Evolutionary conservation across 305 asterid species (phyloP).

Genomic region (Ajuga reptans): DNA sequence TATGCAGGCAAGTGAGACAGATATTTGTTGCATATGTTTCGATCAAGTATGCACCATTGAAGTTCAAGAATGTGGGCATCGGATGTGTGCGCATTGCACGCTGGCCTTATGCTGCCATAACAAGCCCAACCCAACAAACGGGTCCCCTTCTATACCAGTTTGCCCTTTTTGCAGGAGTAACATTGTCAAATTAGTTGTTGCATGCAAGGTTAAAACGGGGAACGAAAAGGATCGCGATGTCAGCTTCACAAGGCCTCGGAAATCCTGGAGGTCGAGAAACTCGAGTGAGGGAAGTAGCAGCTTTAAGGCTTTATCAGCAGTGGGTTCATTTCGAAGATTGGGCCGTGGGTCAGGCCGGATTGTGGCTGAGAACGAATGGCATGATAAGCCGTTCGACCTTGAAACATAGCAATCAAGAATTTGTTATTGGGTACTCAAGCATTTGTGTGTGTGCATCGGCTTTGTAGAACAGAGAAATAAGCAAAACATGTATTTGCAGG

Average conservation of each 20-base stretch:
- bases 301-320: conserved; percentile 54
- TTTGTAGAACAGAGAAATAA: conserved; percentile 37
- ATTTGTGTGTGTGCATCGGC: conserved; percentile 26
- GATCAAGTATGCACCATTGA: conserved; percentile 78
- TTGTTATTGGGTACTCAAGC: neutral
- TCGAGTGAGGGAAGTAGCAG: conserved; percentile 67
- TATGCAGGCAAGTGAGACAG: conserved; percentile 58
- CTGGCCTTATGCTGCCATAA: conserved; percentile 70
- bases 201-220: conserved; percentile 34
- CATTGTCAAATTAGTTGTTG: conserved; percentile 47
- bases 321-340: conserved; percentile 55
- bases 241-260: conserved; percentile 36
- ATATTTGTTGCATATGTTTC: conserved; percentile 78
- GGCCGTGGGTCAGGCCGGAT: conserved; percentile 64
- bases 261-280: conserved; percentile 49
- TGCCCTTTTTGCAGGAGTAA: conserved; percentile 76
- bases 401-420: conserved; percentile 27
- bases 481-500: conserved; percentile 33
- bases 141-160: conserved; percentile 34
- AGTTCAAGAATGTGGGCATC: conserved; percentile 78
- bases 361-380: conserved; percentile 37
- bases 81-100: conserved; percentile 82
- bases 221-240: conserved; percentile 28
- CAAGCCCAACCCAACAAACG: conserved; percentile 61
- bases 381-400: conserved; percentile 53